Base-by-base conservation (phyloP, 768 basidiomycete species). In the Lyophyllum semitale region DNA sequence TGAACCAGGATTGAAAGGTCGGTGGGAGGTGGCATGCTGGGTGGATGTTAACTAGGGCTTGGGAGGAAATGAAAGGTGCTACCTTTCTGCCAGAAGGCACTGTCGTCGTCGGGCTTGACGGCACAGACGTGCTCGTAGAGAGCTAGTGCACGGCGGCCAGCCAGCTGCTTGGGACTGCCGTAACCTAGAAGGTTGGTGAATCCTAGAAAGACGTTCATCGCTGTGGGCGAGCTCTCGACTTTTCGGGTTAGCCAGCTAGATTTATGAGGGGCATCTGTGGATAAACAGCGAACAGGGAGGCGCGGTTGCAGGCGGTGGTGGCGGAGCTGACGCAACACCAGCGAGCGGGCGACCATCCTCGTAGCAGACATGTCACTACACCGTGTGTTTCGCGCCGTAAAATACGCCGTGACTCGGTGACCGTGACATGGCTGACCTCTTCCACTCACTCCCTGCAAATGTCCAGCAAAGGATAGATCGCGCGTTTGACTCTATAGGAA, bases 1-100 rank as follows among this genome's bases (percentile, higher is more conserved):
- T 92, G 73, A 98, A 98, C 91, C 95, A 98, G 15, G 96, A 92
- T 65, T 98, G 95, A 71, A 96, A 97, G 0, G 96, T 97, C 12
- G 88, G 89, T 9, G 95, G 94, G 6, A 98, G 79, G 55, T 78
- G 79, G 64, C 91, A 96, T 56, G 84, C 95, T 97, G 63, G 0
- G 20, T 51, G 30, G 52, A 26, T 55, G 30, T 49, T 26, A 8
- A 50, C 50, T 33, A 58, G 58, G 29, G 23, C 15, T 18, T 4
- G 5, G 15, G 47, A 26, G 45, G 20, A n/a, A 53, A 29, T 25
- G 22, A n/a, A 9, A 3, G n/a, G n/a, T 5, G 48, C 8, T 66
- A 87, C 89, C 83, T 51, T 85, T 70, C 61, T 76, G 78, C 89
- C 89, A 91, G 66, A 89, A 89, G 5, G 63, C 68, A 12, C 61